Evolutionary conservation across 352 stramenopile genomes (phyloP), one percentile per base, ranked within the genome.

Genomic region (Phytopythium vexans): DNA sequence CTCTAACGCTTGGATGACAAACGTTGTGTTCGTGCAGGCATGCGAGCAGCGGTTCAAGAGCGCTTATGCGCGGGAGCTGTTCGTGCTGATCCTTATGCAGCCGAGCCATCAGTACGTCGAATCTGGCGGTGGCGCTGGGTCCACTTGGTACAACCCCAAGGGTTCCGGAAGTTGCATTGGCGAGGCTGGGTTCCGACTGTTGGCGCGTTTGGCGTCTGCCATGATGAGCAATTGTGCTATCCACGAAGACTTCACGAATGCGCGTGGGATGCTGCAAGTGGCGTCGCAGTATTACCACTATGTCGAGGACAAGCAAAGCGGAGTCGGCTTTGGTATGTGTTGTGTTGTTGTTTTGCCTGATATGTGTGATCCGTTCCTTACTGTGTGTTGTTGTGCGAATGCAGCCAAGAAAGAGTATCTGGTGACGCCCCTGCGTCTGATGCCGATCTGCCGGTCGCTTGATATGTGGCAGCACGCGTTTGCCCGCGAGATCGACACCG

Each of bases 391-490:
- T 36, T 68, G 42, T 52, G 42, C 41, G 11, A 27, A 14, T 56
- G n/a, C 40, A 93, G 83, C 77, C 35, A 86, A 86, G 58, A 89
- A 90, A 48, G 83, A 94, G 43, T 94, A 94, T 53, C 62, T 94
- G 6, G 73, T 89, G 44, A 76, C 74, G 2, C 71, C 71, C 1
- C 49, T 94, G 36, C 73, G 77, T 7, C 56, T 71, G 8, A 70
- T 85, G 0, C 74, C 83, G 6, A 89, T 94, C 46, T 94, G 81
- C 31, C 56, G 80, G 15, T 92, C 77, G 8, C 66, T 94, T 21
- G 77, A 94, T 56, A 85, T 94, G 63, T 94, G 83, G 83, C 83
- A 94, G 41, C 83, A 94, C 53, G 83, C 81, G 3, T 92, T 88
- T 54, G 92, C 64, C 41, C 81, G 82, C 34, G 83, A 93, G 46